Percentiles rank a stretch among this genome's conserved stretches.
phyloP scores from a whole-genome alignment of 139 green algal genomes.

The Zygnema cylindricum region DNA sequence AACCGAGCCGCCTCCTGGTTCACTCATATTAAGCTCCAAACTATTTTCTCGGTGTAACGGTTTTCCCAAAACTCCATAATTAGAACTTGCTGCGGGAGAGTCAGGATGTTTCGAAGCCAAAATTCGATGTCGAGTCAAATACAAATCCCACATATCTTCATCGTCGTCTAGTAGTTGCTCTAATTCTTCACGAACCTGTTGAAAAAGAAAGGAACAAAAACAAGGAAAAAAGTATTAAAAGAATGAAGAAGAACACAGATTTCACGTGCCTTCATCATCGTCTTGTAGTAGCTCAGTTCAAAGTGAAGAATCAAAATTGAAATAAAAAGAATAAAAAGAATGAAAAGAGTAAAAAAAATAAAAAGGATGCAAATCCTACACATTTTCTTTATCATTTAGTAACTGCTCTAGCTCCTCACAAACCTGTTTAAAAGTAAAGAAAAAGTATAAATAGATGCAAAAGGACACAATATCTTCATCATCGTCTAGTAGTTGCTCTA shows the following conservation, averaged over 20 bases:
- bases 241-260: too few species aligned
- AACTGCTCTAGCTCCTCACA: too few species aligned
- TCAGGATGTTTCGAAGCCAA: background rate
- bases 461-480: slow-evolving; percentile 52
- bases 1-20: slow-evolving; percentile 17
- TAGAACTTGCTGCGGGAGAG: slow-evolving; percentile 12
- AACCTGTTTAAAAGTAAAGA: too few species aligned
- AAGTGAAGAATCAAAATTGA: too few species aligned
- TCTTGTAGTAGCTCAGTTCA: too few species aligned
- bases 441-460: too few species aligned
- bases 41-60: background rate
- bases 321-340: too few species aligned
- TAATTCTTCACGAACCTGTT: slow-evolving; percentile 51
- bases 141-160: slow-evolving; percentile 48
- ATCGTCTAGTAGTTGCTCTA: slow-evolving; percentile 54
- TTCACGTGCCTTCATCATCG: too few species aligned
- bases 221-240: too few species aligned
- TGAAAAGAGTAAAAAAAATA: too few species aligned
- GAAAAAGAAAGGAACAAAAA: background rate
- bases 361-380: too few species aligned
- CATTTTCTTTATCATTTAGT: too few species aligned
- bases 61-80: background rate
- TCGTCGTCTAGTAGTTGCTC: slow-evolving; percentile 54
- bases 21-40: background rate
- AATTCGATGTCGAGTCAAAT: slow-evolving; percentile 34